Evolutionary conservation across 2,329 filamentous ascomycete species (phyloP).

Genomic region (Apiospora malaysiana): DNA sequence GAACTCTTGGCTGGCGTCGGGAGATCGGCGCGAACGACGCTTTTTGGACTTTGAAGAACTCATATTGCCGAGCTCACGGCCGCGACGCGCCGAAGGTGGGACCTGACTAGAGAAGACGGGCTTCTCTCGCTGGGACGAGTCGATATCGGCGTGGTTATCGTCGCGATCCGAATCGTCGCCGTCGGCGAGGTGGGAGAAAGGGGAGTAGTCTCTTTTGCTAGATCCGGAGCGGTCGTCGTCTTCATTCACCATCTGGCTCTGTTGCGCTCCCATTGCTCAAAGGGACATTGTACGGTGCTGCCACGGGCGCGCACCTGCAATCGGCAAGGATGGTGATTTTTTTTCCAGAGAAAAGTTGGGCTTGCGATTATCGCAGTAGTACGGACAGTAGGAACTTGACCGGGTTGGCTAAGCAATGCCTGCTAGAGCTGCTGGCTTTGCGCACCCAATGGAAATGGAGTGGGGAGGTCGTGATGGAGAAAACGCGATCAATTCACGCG

Average conservation of each 20-base stretch:
- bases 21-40: background rate
- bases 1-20: background rate
- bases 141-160: background rate
- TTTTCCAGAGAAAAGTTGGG: background rate
- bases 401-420: background rate
- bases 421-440: slow-evolving; percentile 2
- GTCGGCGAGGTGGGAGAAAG: background rate
- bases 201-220: background rate
- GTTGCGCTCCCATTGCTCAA: slow-evolving; percentile 18
- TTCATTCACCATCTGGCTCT: slow-evolving; percentile 13
- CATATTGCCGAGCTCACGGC: background rate
- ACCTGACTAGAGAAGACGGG: slow-evolving; percentile 24
- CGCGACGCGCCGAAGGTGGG: slow-evolving; percentile 15
- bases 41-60: slow-evolving; percentile 16
- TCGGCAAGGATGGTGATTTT: background rate
- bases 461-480: slow-evolving; percentile 13
- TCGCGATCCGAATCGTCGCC: background rate
- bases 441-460: slow-evolving; percentile 5
- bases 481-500: slow-evolving; percentile 14
- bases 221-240: background rate
- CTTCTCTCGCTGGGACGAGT: background rate
- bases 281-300: background rate
- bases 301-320: background rate
- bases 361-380: background rate
- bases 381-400: background rate